Base-by-base conservation (phyloP, 768 basidiomycete species). In the Hygrophorus pudorinus region DNA sequence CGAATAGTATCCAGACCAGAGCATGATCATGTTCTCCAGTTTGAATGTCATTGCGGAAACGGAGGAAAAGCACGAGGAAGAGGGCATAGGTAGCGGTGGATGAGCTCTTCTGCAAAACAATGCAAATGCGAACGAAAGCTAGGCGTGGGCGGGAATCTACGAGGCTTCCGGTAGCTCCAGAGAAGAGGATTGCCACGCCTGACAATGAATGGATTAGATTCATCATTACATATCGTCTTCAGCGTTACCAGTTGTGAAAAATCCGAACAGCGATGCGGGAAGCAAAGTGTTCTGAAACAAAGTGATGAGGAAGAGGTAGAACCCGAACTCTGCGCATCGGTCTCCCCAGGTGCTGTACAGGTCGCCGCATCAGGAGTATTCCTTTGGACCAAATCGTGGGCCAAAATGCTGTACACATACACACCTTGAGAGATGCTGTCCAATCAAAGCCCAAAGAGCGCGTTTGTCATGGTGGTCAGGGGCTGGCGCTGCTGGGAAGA, bases 241-340 rank as follows among this genome's bases (percentile, higher is more conserved):
- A 17, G 4, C 33, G 9, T n/a, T 46, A 51, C 46, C n/a, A 1
- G 70, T 70, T 7, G 61, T 64, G 28, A 60, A 52, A 48, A 76
- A 71, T 0, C 72, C 75, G 46, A 65, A 70, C 12, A 75, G 55
- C 1, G 74, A 71, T 0, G 71, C 65, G 1, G 73, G 73, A 1
- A 77, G 56, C 2, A 75, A 60, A 0, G 72, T 69, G 20, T 56
- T 49, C 5, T 65, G 65, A 56, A 69, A 74, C 14, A 68, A 50
- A 2, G 53, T 54, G 42, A 72, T 60, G 24, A 73, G 59, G 48
- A 64, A 67, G 11, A 75, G 58, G 48, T 68, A 70, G 4, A 64
- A 50, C 0, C 66, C 68, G 40, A 71, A 72, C 50, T 70, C 66
- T 3, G 60, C 60, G 0, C 62, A 65, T 27, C 68, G 55, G 28